These are phyloP conservation scores for Hansenula lynferdii DNA, from an alignment of 1,139 yeast genomes.

Conservation along the genomic window DNA sequence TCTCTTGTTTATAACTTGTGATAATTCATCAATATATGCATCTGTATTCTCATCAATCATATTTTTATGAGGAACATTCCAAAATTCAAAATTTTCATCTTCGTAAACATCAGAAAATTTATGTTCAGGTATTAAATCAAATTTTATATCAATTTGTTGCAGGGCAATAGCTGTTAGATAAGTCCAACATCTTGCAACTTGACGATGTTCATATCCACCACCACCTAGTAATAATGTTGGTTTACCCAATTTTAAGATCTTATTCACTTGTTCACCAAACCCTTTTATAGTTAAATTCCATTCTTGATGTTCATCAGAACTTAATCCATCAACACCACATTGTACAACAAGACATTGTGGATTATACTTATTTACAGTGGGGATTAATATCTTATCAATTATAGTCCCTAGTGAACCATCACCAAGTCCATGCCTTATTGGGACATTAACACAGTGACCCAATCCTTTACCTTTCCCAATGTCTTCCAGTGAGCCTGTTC, in stretches of 20 bases:
- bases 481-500: constrained; percentile 47
- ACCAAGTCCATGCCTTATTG: constrained; percentile 50
- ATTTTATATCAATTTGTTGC: constrained; percentile 5
- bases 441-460: constrained; percentile 45
- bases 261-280: constrained; percentile 32
- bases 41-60: constrained; percentile 38
- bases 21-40: constrained; percentile 21
- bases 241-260: constrained; percentile 28
- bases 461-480: constrained; percentile 34
- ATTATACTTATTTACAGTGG: constrained; percentile 32
- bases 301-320: constrained; percentile 52
- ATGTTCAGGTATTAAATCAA: constrained; percentile 51
- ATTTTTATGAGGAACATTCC: constrained; percentile 34
- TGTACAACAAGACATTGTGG: constrained; percentile 60
- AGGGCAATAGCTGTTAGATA: constrained; percentile 40
- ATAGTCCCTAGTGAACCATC: constrained; percentile 40
- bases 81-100: constrained; percentile 45
- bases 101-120: constrained; percentile 39
- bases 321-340: constrained; percentile 70
- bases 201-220: constrained; percentile 67
- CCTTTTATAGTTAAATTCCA: constrained; percentile 67
- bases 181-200: constrained; percentile 64
- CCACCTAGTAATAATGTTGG: constrained; percentile 62
- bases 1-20: constrained; percentile 2
- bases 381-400: constrained; percentile 37